phyloP scores from a whole-genome alignment of 495 filamentous ascomycete species.

The Apodospora peruviana region DNA sequence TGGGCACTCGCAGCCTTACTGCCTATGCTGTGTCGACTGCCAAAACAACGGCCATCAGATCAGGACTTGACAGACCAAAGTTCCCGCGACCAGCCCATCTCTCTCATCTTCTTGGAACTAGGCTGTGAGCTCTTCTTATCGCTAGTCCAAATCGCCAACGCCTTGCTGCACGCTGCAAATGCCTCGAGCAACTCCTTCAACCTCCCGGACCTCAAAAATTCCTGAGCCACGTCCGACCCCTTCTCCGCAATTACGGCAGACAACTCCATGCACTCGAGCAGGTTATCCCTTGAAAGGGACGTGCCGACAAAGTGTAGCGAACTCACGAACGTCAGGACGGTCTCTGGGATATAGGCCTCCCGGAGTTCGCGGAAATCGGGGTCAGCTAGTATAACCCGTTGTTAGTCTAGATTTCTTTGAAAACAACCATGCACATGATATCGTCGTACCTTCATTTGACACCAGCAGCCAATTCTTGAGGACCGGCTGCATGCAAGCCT shows the following conservation, averaged over 20 bases:
- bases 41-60: too few species aligned
- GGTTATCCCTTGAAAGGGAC: conserved; percentile 54
- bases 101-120: conserved; percentile 48
- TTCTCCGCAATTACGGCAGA: conserved; percentile 60
- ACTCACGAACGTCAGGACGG: conserved; percentile 72
- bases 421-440: neutral
- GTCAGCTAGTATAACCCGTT: conserved; percentile 22
- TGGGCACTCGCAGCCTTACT: too few species aligned
- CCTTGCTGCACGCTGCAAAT: conserved; percentile 67
- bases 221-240: conserved; percentile 57
- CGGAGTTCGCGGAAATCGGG: conserved; percentile 52
- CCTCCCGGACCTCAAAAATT: conserved; percentile 58
- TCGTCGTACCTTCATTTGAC: conserved; percentile 27
- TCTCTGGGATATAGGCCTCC: conserved; percentile 71
- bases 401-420: conserved; percentile 9
- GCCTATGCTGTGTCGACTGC: too few species aligned
- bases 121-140: conserved; percentile 37
- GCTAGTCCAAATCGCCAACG: conserved; percentile 59
- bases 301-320: conserved; percentile 65
- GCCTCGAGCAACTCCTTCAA: conserved; percentile 75
- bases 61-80: conserved; percentile 44
- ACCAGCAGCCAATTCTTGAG: conserved; percentile 40
- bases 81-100: conserved; percentile 47
- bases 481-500: conserved; percentile 39
- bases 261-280: conserved; percentile 75